These are phyloP conservation scores for Paraphoma chrysanthemicola DNA, from an alignment of 2,329 filamentous ascomycete genomes.

Conservation along the genomic window DNA sequence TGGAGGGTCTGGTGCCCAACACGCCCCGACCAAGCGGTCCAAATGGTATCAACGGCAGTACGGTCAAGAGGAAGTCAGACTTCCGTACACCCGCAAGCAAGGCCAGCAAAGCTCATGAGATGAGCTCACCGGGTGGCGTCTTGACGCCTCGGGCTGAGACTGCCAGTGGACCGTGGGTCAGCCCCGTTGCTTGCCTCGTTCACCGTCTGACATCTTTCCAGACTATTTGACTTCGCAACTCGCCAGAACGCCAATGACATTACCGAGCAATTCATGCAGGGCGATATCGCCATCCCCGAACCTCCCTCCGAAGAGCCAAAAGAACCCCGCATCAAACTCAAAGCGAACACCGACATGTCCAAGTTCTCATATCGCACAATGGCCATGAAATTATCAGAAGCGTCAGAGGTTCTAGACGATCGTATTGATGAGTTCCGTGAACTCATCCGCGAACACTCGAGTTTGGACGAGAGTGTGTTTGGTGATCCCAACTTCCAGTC, in stretches of 20 bases:
- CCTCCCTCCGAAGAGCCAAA: constrained; percentile 74
- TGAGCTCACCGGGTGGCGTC: constrained; percentile 58
- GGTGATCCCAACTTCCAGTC: constrained; percentile 86
- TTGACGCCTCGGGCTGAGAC: constrained; percentile 43
- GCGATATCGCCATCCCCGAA: constrained; percentile 71
- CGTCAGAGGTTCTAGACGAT: constrained; percentile 92
- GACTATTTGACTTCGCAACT: constrained; percentile 73
- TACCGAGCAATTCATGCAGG: constrained; percentile 78
- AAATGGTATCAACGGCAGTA: constrained; percentile 53
- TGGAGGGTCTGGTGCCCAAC: constrained; percentile 56
- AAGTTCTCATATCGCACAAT: constrained; percentile 92
- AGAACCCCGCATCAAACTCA: constrained; percentile 82
- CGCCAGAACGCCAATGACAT: constrained; percentile 81
- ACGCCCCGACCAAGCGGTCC: constrained; percentile 50
- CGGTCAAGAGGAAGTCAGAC: constrained; percentile 62
- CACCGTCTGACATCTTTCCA: constrained; percentile 35
- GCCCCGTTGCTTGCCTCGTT: background rate
- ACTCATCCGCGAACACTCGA: constrained; percentile 76
- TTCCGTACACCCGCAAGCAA: constrained; percentile 59
- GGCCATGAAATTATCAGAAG: constrained; percentile 92
- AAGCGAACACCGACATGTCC: constrained; percentile 84
- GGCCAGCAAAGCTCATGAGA: constrained; percentile 49
- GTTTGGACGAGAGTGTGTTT: constrained; percentile 79
- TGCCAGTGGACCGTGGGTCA: constrained; percentile 49
- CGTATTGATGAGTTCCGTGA: constrained; percentile 87